Conservation (phyloP, 495 filamentous ascomycete genomes). For the Peziza echinospora region DNA sequence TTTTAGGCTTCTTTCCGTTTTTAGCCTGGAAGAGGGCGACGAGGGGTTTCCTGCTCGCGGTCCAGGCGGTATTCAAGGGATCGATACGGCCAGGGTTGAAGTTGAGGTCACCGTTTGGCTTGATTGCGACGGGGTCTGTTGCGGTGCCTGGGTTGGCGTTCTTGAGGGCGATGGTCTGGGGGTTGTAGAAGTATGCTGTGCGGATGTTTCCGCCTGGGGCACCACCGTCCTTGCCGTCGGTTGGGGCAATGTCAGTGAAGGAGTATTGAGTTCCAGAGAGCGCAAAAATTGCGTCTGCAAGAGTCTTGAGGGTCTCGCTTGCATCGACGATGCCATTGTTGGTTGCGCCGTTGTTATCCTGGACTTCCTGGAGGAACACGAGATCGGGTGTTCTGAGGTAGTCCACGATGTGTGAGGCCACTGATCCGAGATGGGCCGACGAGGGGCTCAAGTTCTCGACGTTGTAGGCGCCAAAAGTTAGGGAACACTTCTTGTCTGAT, state of each 20-base stretch:
- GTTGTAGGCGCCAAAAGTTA: slow-evolving; percentile 39
- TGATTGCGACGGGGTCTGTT: slow-evolving; percentile 27
- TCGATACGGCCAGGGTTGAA: slow-evolving; percentile 40
- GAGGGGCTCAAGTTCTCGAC: slow-evolving; percentile 35
- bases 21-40: slow-evolving; percentile 33
- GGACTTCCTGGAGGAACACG: slow-evolving; percentile 38
- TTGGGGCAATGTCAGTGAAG: slow-evolving; percentile 29
- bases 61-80: slow-evolving; percentile 31
- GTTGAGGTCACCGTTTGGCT: slow-evolving; percentile 27
- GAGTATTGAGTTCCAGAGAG: slow-evolving; percentile 24
- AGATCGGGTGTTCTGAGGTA: slow-evolving; percentile 32
- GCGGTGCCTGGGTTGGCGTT: slow-evolving; percentile 26
- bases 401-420: slow-evolving; percentile 34
- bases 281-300: slow-evolving; percentile 23
- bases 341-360: slow-evolving; percentile 33
- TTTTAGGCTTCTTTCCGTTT: slow-evolving; percentile 16
- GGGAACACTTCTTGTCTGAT: slow-evolving; percentile 26
- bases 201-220: slow-evolving; percentile 44
- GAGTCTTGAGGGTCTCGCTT: slow-evolving; percentile 27
- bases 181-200: slow-evolving; percentile 37
- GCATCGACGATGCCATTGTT: slow-evolving; percentile 29
- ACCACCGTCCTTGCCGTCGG: slow-evolving; percentile 32
- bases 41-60: slow-evolving; percentile 33
- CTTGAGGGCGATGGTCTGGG: slow-evolving; percentile 27
- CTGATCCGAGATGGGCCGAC: slow-evolving; percentile 23